Conservation (phyloP, 2,329 filamentous ascomycete species). For the Leptosphaerulina australis region DNA sequence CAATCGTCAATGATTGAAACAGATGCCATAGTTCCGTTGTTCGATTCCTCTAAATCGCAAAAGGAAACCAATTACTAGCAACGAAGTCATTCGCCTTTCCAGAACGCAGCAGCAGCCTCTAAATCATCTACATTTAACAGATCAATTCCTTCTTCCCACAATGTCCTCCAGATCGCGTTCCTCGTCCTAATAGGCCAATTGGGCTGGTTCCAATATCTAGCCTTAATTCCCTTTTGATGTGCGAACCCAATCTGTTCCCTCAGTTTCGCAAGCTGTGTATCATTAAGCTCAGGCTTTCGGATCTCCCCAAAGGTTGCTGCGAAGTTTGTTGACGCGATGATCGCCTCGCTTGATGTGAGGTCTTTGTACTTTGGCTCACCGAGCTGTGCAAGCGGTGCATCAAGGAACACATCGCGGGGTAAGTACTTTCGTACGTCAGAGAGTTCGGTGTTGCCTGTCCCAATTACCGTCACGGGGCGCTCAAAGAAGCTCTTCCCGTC, state of each 20-base stretch:
- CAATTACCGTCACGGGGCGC: constrained; percentile 65
- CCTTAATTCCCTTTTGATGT: constrained; percentile 62
- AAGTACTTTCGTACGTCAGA: constrained; percentile 51
- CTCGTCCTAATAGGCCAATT: constrained; percentile 61
- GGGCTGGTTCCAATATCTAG: constrained; percentile 69
- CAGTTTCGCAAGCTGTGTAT: constrained; percentile 58
- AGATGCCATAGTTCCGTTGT: no score
- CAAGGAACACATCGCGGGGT: constrained; percentile 62
- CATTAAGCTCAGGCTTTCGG: constrained; percentile 50
- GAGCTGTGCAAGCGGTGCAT: constrained; percentile 60
- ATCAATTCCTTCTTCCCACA: constrained; percentile 64
- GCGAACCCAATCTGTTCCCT: constrained; percentile 60
- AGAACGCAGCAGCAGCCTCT: constrained; percentile 53
- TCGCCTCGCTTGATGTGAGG: constrained; percentile 57
- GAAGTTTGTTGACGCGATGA: constrained; percentile 62
- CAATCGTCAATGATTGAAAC: no score
- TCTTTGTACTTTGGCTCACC: constrained; percentile 49
- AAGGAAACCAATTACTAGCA: no score
- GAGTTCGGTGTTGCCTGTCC: constrained; percentile 59
- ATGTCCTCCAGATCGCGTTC: constrained; percentile 57
- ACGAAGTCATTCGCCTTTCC: constrained; percentile 40
- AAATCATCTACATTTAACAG: constrained; percentile 70
- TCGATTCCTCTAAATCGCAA: no score
- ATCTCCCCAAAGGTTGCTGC: constrained; percentile 48
- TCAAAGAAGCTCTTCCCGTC: constrained; percentile 54